Percentiles rank a stretch among this genome's conserved stretches.
Conservation (phyloP, 805 yeast genomes). For the Saccharomycopsis lassenensis region DNA sequence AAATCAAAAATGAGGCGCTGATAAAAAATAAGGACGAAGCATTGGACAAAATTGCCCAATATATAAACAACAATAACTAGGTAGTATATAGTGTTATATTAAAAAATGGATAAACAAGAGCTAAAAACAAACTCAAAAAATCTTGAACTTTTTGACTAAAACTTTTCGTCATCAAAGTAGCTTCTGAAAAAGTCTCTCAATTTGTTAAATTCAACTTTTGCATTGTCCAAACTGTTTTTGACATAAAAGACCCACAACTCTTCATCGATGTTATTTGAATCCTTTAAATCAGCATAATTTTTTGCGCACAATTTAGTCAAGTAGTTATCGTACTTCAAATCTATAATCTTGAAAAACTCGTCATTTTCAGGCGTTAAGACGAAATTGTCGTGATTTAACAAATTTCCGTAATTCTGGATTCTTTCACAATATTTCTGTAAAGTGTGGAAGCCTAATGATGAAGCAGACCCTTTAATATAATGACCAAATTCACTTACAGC, state of each 20-base stretch:
- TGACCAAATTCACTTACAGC: slow-evolving; percentile 75
- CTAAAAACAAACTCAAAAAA: too few relatives aligned
- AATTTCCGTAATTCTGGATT: slow-evolving; percentile 74
- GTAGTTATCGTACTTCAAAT: slow-evolving; percentile 10
- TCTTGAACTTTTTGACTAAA: too few relatives aligned
- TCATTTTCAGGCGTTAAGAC: slow-evolving; percentile 14
- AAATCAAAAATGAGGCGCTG: slow-evolving; percentile 10
- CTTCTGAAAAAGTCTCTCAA: too few relatives aligned
- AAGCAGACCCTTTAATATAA: slow-evolving; percentile 90
- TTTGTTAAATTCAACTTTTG: slow-evolving; percentile 38
- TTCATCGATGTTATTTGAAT: slow-evolving; percentile 12
- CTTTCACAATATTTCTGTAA: slow-evolving; percentile 85
- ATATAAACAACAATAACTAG: slow-evolving; percentile 13
- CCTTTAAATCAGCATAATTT: slow-evolving; percentile 1
- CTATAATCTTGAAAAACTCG: slow-evolving; percentile 6
- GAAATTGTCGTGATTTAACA: slow-evolving; percentile 13
- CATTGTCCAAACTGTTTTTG: slow-evolving; percentile 41
- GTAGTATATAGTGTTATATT: too few relatives aligned
- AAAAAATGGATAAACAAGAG: too few relatives aligned
- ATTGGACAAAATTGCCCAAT: slow-evolving; percentile 15
- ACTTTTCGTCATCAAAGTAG: too few relatives aligned
- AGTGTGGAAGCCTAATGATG: slow-evolving; percentile 76
- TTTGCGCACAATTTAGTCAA: slow-evolving; percentile 9
- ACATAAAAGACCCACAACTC: slow-evolving; percentile 29
- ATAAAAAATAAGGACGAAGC: slow-evolving; percentile 10